Evolutionary conservation across 2,329 filamentous ascomycete species (phyloP), one percentile per base, ranked within the genome.

Genomic region (Ophiostoma fasciatum): DNA sequence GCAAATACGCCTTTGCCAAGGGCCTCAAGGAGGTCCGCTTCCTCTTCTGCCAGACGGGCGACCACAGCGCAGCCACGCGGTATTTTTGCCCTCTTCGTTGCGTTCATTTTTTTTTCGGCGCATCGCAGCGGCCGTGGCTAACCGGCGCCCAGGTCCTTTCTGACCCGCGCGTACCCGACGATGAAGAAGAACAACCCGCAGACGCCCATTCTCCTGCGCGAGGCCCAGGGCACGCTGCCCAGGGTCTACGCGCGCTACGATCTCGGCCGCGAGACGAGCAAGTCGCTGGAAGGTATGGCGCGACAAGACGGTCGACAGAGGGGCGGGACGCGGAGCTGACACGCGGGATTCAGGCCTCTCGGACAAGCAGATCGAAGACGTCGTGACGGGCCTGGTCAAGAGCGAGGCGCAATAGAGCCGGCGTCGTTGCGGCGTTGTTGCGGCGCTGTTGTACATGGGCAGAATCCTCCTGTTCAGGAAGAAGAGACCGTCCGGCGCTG

Each of bases 111-210:
- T 15, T 31, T n/a, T n/a, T n/a, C n/a, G n/a, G n/a, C n/a, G n/a
- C n/a, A n/a, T n/a, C n/a, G n/a, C n/a, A n/a, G n/a, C n/a, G n/a
- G n/a, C n/a, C n/a, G n/a, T n/a, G n/a, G n/a, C n/a, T n/a, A n/a
- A n/a, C 10, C n/a, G 20, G 8, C 15, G 11, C 10, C 8, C 50
- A 94, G 90, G 59, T 78, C 81, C 21, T 98, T 98, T 63, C 70
- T 98, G 47, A 79, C 78, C 46, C 76, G 83, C 56, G 78, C 85
- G 47, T 98, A 98, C 61, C 90, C 90, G 31, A 90, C 82, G 42
- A 96, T 98, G 88, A 98, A 98, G 76, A 92, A 93, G 70, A 82
- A 88, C 71, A 98, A 98, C 66, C 90, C 90, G 39, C 67, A 82
- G 60, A 87, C 73, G 33, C 90, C 90, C 37, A 96, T 98, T 61